Evolutionary conservation across 306 rosid species (phyloP), one percentile per base, ranked within the genome.

Genomic region (Gynostemma pentaphyllum): DNA sequence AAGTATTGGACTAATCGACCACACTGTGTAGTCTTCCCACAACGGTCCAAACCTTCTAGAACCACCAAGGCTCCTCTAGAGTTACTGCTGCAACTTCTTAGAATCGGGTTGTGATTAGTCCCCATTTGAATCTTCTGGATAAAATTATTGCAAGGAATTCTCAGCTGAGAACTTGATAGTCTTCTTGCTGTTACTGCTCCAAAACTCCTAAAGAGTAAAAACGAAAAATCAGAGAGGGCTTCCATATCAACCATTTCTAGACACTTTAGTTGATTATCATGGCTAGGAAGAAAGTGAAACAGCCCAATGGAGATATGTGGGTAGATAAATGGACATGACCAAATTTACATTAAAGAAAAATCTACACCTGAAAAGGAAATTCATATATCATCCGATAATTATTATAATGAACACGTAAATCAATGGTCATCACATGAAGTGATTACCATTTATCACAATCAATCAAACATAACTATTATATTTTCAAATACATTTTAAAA

Each of bases 41-140:
- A 84, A 46, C 90, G 95, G 71, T 88, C 98, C 78, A 92, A 79
- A 61, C 98, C 98, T 88, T 88, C 96, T 13, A 92, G 72, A 64
- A 92, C 99, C 71, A 92, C 69, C 74, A 92, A 75, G 15, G 95
- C 88, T 41, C 76, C 84, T 72, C 81, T 75, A n/a, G 81, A 69
- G 56, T 69, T 71, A 36, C 62, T 65, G 48, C 36, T 68, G 14
- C 30, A 45, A 44, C 57, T 36, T n/a, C 67, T 64, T 63, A 44
- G 21, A 34, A 42, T 37, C 51, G 62, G 37, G 15, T 37, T 63
- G 16, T 32, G 64, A 55, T 39, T 69, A 53, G 14, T 45, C 15
- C 36, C 71, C 81, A 75, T 79, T 36, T n/a, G 68, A 28, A 69
- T 51, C 24, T 29, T 55, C 36, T 74, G 51, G 7, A 52, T 1